These are phyloP conservation scores for Neospora caninum DNA, from an alignment of 169 alveolate genomes.

Conservation along the genomic window DNA sequence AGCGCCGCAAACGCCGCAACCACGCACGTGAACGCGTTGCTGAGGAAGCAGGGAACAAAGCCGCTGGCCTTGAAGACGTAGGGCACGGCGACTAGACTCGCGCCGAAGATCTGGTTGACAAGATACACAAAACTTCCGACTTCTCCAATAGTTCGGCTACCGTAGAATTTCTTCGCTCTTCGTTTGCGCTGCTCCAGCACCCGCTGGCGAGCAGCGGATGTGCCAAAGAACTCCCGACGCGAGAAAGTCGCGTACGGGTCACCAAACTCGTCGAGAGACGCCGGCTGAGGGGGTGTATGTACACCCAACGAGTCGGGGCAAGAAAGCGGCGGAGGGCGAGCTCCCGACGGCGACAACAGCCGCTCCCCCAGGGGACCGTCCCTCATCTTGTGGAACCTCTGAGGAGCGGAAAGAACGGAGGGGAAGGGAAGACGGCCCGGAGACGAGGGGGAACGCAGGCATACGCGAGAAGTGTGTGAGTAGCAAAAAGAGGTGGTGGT, in stretches of 20 bases:
- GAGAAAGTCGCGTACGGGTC: neutral
- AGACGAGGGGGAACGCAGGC: too few relatives aligned
- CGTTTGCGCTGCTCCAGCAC: conserved; percentile 24
- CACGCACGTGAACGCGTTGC: conserved; percentile 39
- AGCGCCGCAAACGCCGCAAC: conserved; percentile 51
- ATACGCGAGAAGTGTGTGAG: too few relatives aligned
- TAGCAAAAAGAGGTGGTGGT: too few relatives aligned
- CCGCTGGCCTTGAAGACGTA: conserved; percentile 49
- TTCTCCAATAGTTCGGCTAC: conserved; percentile 48
- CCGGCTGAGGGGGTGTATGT: neutral
- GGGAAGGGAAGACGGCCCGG: neutral
- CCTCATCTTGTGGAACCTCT: neutral
- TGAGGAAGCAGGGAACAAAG: conserved; percentile 36
- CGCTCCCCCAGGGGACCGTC: conserved; percentile 26
- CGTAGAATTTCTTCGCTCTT: neutral
- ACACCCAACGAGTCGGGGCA: neutral
- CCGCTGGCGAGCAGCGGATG: conserved; percentile 30
- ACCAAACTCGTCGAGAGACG: neutral
- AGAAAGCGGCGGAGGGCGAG: neutral
- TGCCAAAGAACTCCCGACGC: conserved; percentile 31
- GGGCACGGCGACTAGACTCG: conserved; percentile 59
- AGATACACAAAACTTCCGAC: conserved; percentile 45
- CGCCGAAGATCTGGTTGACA: conserved; percentile 61
- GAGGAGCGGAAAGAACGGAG: neutral
- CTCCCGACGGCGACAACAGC: conserved; percentile 14